These are phyloP conservation scores for Trifolium pratense DNA, from an alignment of 306 rosid species.

Conservation along the genomic window DNA sequence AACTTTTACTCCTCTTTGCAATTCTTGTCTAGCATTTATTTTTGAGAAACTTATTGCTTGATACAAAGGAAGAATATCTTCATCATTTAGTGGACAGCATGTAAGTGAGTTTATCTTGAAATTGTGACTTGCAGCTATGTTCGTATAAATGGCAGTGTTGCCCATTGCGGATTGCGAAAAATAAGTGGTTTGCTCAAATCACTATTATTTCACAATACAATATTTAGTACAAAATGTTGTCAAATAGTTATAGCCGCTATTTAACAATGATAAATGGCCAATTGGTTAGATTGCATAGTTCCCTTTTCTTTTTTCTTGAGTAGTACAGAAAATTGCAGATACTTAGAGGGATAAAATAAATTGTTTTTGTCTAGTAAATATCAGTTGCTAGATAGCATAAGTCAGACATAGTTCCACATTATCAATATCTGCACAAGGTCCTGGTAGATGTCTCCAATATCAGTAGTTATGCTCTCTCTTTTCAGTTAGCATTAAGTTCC, in stretches of 20 bases:
- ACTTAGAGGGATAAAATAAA: not conserved
- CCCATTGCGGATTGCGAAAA: too few relatives aligned
- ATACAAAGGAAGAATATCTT: conserved; percentile 32
- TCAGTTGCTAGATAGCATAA: conserved; percentile 25
- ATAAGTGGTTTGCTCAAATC: too few relatives aligned
- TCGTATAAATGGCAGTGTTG: not conserved
- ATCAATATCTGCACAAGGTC: conserved; percentile 3
- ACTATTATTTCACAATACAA: too few relatives aligned
- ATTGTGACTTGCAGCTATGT: conserved; percentile 14
- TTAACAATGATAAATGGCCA: too few relatives aligned
- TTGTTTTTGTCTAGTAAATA: not conserved
- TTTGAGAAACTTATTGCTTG: conserved; percentile 28
- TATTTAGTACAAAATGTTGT: too few relatives aligned
- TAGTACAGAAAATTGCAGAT: too few relatives aligned
- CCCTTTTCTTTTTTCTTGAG: too few relatives aligned
- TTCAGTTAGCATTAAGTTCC: not conserved
- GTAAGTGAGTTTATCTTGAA: conserved; percentile 28
- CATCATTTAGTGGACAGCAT: conserved; percentile 12
- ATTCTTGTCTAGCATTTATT: conserved; percentile 20
- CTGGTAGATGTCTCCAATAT: conserved; percentile 2
- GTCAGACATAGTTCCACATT: conserved; percentile 8
- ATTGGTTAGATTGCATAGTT: too few relatives aligned
- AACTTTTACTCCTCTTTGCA: conserved; percentile 25
- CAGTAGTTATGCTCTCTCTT: conserved; percentile 20
- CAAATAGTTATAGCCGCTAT: too few relatives aligned